Conservation (phyloP, 1,284 basidiomycete genomes). For the Tylopilus sp. region DNA sequence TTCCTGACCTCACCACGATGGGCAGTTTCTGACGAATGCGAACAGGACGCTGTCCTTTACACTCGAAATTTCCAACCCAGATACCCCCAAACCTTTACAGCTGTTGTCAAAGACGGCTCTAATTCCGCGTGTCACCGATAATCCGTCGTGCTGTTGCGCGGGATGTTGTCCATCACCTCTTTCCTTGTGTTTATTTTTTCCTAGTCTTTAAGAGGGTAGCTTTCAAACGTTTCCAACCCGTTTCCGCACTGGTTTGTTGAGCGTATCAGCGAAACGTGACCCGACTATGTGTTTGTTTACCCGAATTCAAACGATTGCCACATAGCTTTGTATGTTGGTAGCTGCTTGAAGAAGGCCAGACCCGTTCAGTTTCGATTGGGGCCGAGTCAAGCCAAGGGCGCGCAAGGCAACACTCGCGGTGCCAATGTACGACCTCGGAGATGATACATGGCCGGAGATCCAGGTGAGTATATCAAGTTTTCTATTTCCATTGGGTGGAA, state of each 20-base stretch:
- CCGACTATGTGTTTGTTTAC: background rate
- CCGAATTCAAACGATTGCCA: slow-evolving; percentile 5
- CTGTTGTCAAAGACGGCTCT: slow-evolving; percentile 6
- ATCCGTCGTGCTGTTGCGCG: slow-evolving; percentile 18
- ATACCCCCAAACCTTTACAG: slow-evolving; percentile 14
- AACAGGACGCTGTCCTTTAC: slow-evolving; percentile 5
- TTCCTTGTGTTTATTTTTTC: background rate
- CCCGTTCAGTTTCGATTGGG: background rate
- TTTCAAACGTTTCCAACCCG: background rate
- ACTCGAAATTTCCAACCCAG: background rate
- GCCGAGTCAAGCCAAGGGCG: background rate
- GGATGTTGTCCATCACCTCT: slow-evolving; percentile 9
- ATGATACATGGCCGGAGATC: too few relatives aligned
- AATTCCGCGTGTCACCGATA: slow-evolving; percentile 4
- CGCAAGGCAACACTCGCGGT: background rate
- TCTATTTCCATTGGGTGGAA: too few relatives aligned
- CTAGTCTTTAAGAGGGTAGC: background rate
- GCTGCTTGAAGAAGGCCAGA: background rate
- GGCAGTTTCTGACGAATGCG: background rate
- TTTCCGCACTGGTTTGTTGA: slow-evolving; percentile 18
- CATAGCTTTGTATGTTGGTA: slow-evolving; percentile 25
- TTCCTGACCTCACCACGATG: background rate
- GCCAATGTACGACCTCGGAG: too few relatives aligned
- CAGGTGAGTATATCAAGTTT: too few relatives aligned
- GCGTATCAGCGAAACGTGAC: slow-evolving; percentile 14